Evolutionary conservation across 2,329 filamentous ascomycete genomes (phyloP).

Genomic region (Fusarium sp.): DNA sequence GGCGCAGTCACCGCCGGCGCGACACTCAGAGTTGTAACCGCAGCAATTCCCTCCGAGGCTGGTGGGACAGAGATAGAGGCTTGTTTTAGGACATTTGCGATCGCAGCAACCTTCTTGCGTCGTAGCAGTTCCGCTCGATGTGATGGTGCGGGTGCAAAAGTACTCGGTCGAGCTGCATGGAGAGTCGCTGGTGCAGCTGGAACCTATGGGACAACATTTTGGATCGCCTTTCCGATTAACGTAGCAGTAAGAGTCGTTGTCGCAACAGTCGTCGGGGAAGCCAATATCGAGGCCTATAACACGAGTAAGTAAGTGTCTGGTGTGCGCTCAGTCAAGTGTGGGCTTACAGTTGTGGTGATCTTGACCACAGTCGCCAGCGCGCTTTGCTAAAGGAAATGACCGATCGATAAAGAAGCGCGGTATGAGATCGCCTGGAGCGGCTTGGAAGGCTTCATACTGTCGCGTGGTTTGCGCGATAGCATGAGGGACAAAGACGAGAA

Average conservation of each 20-base stretch:
- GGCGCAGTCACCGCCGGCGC: slow-evolving; percentile 55
- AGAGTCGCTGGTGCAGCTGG: slow-evolving; percentile 57
- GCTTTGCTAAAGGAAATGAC: slow-evolving; percentile 49
- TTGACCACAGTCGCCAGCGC: slow-evolving; percentile 48
- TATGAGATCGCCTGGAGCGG: slow-evolving; percentile 49
- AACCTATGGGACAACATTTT: slow-evolving; percentile 61
- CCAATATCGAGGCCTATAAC: slow-evolving; percentile 60
- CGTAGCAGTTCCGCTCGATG: slow-evolving; percentile 49
- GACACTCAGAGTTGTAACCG: slow-evolving; percentile 61
- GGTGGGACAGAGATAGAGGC: slow-evolving; percentile 61
- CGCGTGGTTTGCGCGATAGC: slow-evolving; percentile 30
- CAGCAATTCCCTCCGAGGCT: slow-evolving; percentile 66
- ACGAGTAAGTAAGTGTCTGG: slow-evolving; percentile 2
- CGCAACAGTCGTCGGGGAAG: slow-evolving; percentile 58
- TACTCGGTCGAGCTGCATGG: slow-evolving; percentile 54
- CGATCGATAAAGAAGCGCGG: slow-evolving; percentile 52
- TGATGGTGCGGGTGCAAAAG: slow-evolving; percentile 53
- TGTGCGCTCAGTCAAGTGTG: neutral
- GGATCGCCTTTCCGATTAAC: slow-evolving; percentile 53
- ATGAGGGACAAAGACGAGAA: slow-evolving; percentile 28
- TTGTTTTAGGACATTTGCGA: slow-evolving; percentile 58
- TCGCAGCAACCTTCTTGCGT: slow-evolving; percentile 56
- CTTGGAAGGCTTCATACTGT: slow-evolving; percentile 42
- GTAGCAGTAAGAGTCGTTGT: slow-evolving; percentile 63
- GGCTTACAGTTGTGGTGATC: slow-evolving; percentile 53